These are phyloP conservation scores for Boechera retrofracta DNA, from an alignment of 345 rosid genomes.

Conservation along the genomic window DNA sequence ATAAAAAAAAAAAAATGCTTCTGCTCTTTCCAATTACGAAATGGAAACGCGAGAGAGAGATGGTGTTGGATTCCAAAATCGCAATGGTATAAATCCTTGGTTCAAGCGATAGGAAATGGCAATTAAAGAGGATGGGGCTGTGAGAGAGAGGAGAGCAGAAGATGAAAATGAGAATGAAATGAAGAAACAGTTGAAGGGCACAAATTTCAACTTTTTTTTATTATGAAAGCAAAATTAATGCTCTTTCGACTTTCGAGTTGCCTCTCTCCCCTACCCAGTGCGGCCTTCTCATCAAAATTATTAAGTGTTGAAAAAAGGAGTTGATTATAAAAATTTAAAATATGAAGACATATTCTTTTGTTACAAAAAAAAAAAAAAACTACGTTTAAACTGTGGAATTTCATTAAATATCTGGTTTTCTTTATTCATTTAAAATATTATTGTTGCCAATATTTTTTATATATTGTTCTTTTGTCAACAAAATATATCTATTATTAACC, in stretches of 20 bases:
- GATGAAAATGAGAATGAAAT: slow-evolving; percentile 5
- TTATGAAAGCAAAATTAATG: slow-evolving; percentile 22
- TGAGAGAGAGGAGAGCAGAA: slow-evolving; percentile 14
- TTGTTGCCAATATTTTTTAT: too few species aligned
- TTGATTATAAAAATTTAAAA: too few species aligned
- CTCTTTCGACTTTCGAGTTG: slow-evolving; percentile 33
- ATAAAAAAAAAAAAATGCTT: slow-evolving; percentile 11
- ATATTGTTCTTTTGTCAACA: too few species aligned
- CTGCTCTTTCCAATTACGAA: not conserved
- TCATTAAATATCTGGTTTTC: too few species aligned
- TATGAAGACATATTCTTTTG: not conserved
- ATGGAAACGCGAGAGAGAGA: not conserved
- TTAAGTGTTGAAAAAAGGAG: not conserved
- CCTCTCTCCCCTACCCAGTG: slow-evolving; percentile 15
- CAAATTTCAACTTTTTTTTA: slow-evolving; percentile 24
- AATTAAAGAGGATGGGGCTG: slow-evolving; percentile 27
- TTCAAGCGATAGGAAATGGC: not conserved
- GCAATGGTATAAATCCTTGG: slow-evolving; percentile 19
- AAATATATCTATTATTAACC: too few species aligned
- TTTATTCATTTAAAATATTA: too few species aligned
- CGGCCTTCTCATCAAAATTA: slow-evolving; percentile 3
- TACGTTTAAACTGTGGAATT: not conserved
- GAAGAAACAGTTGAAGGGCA: not conserved
- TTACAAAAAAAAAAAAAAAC: not conserved
- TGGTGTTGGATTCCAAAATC: not conserved